Conservation (phyloP, 1,284 basidiomycete genomes). For the Schizophyllum amplum region DNA sequence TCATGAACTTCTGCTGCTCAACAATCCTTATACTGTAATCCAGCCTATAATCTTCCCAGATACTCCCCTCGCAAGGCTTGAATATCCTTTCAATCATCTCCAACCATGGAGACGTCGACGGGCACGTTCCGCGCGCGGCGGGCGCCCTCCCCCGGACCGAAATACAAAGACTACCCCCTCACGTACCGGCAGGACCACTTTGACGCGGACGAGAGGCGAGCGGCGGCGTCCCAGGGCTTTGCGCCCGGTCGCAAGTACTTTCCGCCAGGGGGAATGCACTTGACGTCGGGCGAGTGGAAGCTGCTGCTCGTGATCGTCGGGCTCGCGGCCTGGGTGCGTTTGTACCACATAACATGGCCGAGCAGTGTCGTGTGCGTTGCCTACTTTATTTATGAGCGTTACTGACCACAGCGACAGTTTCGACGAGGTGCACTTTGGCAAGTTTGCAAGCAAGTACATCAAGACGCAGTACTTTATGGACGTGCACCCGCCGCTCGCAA, state of each 20-base stretch:
- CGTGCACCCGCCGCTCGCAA: slow-evolving; percentile 96
- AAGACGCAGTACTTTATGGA: slow-evolving; percentile 91
- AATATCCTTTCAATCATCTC: not conserved
- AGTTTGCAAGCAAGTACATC: slow-evolving; percentile 89
- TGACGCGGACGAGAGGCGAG: slow-evolving; percentile 65
- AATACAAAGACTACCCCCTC: not conserved
- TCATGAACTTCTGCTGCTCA: not conserved
- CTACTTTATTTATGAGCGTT: not conserved
- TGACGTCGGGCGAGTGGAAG: slow-evolving; percentile 68
- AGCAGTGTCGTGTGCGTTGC: slow-evolving; percentile 80
- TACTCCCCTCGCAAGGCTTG: too few relatives aligned
- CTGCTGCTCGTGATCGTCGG: slow-evolving; percentile 55
- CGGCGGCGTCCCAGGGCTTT: slow-evolving; percentile 58
- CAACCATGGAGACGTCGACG: not conserved
- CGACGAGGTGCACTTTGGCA: slow-evolving; percentile 96
- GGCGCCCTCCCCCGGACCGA: not conserved
- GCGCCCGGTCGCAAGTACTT: slow-evolving; percentile 42
- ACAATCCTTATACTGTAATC: not conserved
- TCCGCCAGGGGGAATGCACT: slow-evolving; percentile 54
- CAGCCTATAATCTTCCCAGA: not conserved
- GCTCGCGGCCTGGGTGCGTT: slow-evolving; percentile 64
- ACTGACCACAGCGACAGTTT: slow-evolving; percentile 48
- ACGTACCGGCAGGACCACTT: slow-evolving; percentile 16
- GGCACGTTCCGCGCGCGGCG: not conserved
- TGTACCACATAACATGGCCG: slow-evolving; percentile 76